These are phyloP conservation scores for Ophiocordyceps sinensis DNA, from an alignment of 2,329 filamentous ascomycete species.

Conservation along the genomic window DNA sequence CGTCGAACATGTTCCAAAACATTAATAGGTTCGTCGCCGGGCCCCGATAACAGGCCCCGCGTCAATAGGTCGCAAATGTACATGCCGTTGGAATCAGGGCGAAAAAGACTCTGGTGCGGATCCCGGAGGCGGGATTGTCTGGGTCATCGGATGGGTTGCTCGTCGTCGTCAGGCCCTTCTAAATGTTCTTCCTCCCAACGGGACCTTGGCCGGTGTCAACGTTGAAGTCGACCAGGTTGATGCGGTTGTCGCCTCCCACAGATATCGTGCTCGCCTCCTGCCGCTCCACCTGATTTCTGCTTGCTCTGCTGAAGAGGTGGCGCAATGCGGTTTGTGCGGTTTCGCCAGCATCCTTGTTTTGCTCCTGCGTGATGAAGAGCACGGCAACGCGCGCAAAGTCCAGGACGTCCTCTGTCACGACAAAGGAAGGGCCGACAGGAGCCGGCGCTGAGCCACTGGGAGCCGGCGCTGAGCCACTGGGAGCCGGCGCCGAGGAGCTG, in stretches of 20 bases:
- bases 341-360: conserved; percentile 33
- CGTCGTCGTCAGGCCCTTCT: neutral
- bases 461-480: neutral
- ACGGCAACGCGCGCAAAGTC: conserved; percentile 52
- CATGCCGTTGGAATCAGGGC: neutral
- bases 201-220: conserved; percentile 21
- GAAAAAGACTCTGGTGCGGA: too few species aligned
- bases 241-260: conserved; percentile 28
- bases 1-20: conserved; percentile 7
- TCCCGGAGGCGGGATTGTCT: too few species aligned
- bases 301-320: conserved; percentile 33
- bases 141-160: neutral
- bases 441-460: neutral
- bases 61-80: neutral
- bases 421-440: conserved; percentile 21
- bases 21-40: neutral
- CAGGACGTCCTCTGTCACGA: conserved; percentile 37
- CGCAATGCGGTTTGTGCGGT: conserved; percentile 40
- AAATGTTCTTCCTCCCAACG: conserved; percentile 11
- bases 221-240: conserved; percentile 34
- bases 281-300: conserved; percentile 20
- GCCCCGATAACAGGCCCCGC: neutral
- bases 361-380: conserved; percentile 45
- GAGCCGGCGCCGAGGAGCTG: neutral
- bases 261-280: conserved; percentile 25